phyloP scores from a whole-genome alignment of 225 moss, liverwort and hornwort species.

The Straminergon stramineum region DNA sequence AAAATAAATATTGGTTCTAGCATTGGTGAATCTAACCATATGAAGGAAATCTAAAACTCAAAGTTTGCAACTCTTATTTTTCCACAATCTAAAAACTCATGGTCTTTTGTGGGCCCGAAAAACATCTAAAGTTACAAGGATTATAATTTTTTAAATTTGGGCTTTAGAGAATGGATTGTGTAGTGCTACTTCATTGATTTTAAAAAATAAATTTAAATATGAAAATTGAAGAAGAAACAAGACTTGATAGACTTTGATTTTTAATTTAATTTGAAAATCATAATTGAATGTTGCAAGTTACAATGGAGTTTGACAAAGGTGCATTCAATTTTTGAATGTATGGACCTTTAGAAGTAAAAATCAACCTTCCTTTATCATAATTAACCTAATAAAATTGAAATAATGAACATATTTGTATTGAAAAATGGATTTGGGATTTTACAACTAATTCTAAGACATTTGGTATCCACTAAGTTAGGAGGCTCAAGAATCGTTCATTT shows the following conservation, averaged over 20 bases:
- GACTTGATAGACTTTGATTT: not conserved
- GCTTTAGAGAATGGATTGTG: not conserved
- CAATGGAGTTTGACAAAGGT: not conserved
- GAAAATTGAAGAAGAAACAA: not conserved
- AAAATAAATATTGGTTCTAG: no score
- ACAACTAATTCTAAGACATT: not conserved
- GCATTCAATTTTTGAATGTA: not conserved
- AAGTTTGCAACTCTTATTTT: no score
- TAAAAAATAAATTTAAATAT: not conserved
- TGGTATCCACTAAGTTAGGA: fast-evolving
- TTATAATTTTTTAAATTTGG: not conserved
- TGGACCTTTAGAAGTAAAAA: not conserved
- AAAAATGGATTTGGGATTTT: not conserved
- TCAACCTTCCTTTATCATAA: not conserved
- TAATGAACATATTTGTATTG: not conserved
- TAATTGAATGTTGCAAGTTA: not conserved
- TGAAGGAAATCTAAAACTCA: no score
- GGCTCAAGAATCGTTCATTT: no score
- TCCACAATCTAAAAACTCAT: no score
- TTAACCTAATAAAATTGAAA: not conserved
- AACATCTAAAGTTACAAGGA: no score
- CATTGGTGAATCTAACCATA: no score
- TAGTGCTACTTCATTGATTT: not conserved
- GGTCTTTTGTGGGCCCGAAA: no score
- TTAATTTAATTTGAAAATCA: not conserved